Conservation (phyloP, 768 basidiomycete species). For the Trametes villosa region DNA sequence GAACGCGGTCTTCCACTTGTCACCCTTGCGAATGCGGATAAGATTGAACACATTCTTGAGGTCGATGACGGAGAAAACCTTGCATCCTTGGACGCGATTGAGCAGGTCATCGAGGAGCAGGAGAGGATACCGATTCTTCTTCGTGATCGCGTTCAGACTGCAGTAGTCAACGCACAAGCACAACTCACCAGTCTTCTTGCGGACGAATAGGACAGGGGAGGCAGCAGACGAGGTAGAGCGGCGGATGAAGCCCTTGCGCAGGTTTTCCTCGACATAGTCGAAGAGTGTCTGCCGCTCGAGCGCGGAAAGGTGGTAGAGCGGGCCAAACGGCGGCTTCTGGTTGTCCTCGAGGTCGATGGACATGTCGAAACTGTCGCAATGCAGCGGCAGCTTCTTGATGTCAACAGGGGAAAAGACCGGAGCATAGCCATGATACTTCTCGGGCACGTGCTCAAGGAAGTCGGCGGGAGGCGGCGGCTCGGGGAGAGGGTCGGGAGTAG, state of each 20-base stretch:
- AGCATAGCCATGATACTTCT: slow-evolving; percentile 29
- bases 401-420: slow-evolving; percentile 17
- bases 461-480: neutral
- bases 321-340: slow-evolving; percentile 27
- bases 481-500: neutral
- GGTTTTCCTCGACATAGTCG: slow-evolving; percentile 43
- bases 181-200: no score
- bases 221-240: slow-evolving; percentile 32
- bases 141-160: no score
- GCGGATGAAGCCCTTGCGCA: slow-evolving; percentile 37
- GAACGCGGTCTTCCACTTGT: slow-evolving; percentile 48
- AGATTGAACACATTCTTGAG: slow-evolving; percentile 46
- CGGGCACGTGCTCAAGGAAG: slow-evolving; percentile 4
- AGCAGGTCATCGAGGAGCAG: slow-evolving; percentile 39
- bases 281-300: slow-evolving; percentile 48
- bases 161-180: no score
- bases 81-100: slow-evolving; percentile 25
- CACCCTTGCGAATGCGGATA: no score
- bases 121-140: slow-evolving; percentile 38
- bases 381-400: slow-evolving; percentile 9
- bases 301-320: no score
- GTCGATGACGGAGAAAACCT: slow-evolving; percentile 44
- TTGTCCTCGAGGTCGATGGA: slow-evolving; percentile 38
- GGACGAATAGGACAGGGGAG: no score
- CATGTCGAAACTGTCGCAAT: slow-evolving; percentile 7